Percentiles rank a stretch among this genome's conserved stretches.
Conservation (phyloP, 202 grass and related monocot species). For the Panicum hallii region DNA sequence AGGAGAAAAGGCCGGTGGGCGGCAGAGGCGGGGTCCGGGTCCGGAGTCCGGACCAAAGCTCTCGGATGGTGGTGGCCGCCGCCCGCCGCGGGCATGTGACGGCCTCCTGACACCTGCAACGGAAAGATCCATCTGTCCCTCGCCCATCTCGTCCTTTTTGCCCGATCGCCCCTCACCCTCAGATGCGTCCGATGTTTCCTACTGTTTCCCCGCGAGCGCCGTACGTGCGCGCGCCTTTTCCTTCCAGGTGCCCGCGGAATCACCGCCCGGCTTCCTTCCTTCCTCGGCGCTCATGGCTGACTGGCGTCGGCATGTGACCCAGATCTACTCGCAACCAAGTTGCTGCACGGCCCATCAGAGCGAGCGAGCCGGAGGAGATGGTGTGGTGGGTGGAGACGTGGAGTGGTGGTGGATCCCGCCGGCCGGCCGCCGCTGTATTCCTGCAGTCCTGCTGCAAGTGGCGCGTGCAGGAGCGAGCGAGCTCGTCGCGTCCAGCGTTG, state of each 20-base stretch:
- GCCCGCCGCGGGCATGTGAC: slow-evolving; percentile 23
- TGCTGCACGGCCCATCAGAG: background rate
- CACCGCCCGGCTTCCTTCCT: background rate
- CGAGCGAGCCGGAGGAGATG: background rate
- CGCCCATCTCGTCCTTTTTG: background rate
- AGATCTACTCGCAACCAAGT: slow-evolving; percentile 32
- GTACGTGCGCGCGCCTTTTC: slow-evolving; percentile 12
- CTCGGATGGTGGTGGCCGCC: background rate
- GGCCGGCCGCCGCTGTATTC: background rate
- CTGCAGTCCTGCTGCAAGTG: background rate
- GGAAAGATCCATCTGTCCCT: slow-evolving; percentile 45
- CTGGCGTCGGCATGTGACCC: background rate
- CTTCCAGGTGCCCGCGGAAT: background rate
- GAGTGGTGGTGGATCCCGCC: slow-evolving; percentile 4
- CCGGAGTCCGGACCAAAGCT: background rate
- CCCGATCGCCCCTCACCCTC: background rate
- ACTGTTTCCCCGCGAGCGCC: slow-evolving; percentile 23
- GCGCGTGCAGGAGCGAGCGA: background rate
- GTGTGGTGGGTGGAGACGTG: background rate
- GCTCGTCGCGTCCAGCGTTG: background rate
- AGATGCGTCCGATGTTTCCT: slow-evolving; percentile 44
- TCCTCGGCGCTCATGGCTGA: background rate
- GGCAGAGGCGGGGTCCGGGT: background rate
- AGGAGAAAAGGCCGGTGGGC: background rate
- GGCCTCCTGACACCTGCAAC: slow-evolving; percentile 31